Percentiles rank a stretch among this genome's conserved stretches.
Conservation (phyloP, 331 rosid genomes). For the Quercus tomentella region DNA sequence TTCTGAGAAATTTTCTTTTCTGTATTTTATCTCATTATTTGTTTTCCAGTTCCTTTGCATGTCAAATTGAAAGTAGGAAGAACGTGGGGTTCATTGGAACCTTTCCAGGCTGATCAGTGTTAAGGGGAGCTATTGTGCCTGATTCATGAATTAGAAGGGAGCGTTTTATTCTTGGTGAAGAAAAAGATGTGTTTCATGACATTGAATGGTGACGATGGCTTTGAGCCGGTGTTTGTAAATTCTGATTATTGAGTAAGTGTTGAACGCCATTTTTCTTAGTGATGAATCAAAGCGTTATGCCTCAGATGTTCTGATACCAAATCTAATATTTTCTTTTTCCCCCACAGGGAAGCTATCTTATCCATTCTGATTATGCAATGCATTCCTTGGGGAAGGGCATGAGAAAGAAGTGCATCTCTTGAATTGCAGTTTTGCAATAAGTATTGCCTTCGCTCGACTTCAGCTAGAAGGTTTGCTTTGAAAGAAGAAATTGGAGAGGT, state of each 20-base stretch:
- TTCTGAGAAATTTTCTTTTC: background rate
- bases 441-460: background rate
- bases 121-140: constrained; percentile 24
- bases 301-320: background rate
- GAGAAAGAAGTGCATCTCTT: background rate
- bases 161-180: background rate
- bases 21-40: background rate
- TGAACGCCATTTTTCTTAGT: background rate
- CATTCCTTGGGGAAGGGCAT: background rate
- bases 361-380: background rate
- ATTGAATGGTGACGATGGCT: background rate
- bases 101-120: constrained; percentile 40
- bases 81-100: constrained; percentile 95
- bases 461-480: background rate
- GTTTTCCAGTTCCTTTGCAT: constrained; percentile 73
- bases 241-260: background rate
- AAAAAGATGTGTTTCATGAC: background rate
- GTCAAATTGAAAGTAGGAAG: constrained; percentile 83
- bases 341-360: background rate
- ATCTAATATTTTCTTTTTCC: background rate
- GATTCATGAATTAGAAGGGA: constrained; percentile 25
- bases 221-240: background rate
- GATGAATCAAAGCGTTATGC: background rate
- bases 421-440: background rate
- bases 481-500: background rate